These are phyloP conservation scores for Keithomyces neogunnii DNA, from an alignment of 2,329 filamentous ascomycete genomes.

Conservation along the genomic window DNA sequence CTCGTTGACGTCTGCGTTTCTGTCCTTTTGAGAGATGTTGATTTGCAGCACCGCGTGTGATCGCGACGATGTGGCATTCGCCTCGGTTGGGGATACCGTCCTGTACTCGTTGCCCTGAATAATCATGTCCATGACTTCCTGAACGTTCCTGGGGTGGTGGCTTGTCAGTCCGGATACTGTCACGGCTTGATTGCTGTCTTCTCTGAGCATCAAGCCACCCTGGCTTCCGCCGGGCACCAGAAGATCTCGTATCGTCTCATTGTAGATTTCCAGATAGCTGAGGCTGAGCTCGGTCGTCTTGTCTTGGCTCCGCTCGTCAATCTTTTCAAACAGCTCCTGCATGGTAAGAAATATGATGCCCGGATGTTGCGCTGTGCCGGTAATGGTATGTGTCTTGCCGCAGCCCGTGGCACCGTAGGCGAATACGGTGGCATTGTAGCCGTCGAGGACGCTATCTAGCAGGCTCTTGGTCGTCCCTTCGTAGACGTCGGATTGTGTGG, in stretches of 20 bases:
- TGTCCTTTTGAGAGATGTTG: slow-evolving; percentile 88
- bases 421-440: slow-evolving; percentile 98
- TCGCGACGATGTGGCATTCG: slow-evolving; percentile 93
- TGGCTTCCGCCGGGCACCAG: slow-evolving; percentile 79
- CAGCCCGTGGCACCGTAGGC: slow-evolving; percentile 97
- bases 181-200: slow-evolving; percentile 89
- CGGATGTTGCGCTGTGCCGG: slow-evolving; percentile 81
- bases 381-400: slow-evolving; percentile 97
- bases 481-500: slow-evolving; percentile 86
- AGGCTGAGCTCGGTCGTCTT: slow-evolving; percentile 86
- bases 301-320: slow-evolving; percentile 74
- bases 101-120: slow-evolving; percentile 88
- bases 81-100: slow-evolving; percentile 93
- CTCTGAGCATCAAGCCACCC: slow-evolving; percentile 79
- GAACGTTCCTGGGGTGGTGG: slow-evolving; percentile 81
- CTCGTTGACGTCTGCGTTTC: slow-evolving; percentile 86
- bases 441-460: slow-evolving; percentile 91
- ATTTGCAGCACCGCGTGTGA: slow-evolving; percentile 97
- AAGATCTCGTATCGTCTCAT: slow-evolving; percentile 94
- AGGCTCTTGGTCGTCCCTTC: slow-evolving; percentile 82
- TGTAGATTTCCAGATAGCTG: slow-evolving; percentile 97
- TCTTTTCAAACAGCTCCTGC: slow-evolving; percentile 97
- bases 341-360: slow-evolving; percentile 99
- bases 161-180: slow-evolving; percentile 86
- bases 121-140: slow-evolving; percentile 99